phyloP scores from a whole-genome alignment of 2,329 filamentous ascomycete genomes.

The Cordyceps fumosorosea region DNA sequence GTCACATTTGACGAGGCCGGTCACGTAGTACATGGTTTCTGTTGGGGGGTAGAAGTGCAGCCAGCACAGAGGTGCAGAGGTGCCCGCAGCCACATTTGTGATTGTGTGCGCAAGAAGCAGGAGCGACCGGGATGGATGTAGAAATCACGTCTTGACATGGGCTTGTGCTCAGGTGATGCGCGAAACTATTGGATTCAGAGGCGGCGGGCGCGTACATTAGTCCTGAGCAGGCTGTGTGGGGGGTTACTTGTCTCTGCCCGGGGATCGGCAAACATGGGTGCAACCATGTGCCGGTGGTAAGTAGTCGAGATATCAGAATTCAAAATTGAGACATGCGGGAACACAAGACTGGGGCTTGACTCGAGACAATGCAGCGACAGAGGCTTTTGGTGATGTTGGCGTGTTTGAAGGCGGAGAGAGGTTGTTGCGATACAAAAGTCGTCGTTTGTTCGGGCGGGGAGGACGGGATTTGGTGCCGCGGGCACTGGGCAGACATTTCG shows the following conservation, averaged over 20 bases:
- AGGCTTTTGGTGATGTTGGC: too few species aligned
- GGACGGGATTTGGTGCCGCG: slow-evolving; percentile 3
- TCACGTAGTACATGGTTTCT: not conserved
- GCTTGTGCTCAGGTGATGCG: slow-evolving; percentile 1
- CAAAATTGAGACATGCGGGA: not conserved
- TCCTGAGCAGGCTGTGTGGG: not conserved
- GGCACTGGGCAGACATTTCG: not conserved
- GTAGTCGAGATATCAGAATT: not conserved
- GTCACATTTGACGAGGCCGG: not conserved
- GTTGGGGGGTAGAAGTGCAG: not conserved
- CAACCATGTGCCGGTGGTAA: not conserved
- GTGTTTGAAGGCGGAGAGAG: not conserved
- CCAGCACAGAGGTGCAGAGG: not conserved
- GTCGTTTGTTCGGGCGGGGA: not conserved
- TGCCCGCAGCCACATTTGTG: not conserved
- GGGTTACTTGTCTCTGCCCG: not conserved
- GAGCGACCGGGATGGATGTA: not conserved
- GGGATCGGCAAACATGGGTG: not conserved
- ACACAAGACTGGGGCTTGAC: not conserved
- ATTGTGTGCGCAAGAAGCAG: not conserved
- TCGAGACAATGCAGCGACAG: not conserved
- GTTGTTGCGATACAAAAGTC: not conserved
- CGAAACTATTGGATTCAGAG: not conserved
- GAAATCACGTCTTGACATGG: not conserved
- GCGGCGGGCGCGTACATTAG: not conserved